Evolutionary conservation across 257 asterid genomes (phyloP).

Genomic region (Ophiorrhiza pumila): DNA sequence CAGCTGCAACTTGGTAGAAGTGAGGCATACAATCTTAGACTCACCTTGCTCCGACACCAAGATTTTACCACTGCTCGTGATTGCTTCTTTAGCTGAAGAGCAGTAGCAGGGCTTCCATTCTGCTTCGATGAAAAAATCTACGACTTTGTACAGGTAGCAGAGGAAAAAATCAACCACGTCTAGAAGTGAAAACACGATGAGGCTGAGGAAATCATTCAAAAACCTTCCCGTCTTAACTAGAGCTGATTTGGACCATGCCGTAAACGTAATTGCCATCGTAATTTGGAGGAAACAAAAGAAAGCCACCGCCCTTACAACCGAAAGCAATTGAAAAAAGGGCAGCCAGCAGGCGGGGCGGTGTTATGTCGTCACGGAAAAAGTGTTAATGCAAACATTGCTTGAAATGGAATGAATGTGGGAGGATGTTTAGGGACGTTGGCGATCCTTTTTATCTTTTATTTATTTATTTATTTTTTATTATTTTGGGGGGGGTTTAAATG

Average conservation of each 20-base stretch:
- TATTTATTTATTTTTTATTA: too few relatives aligned
- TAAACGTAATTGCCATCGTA: constrained; percentile 21
- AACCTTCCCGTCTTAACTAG: constrained; percentile 33
- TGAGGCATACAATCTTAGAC: constrained; percentile 57
- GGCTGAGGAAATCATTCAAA: constrained; percentile 51
- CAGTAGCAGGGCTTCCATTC: constrained; percentile 96
- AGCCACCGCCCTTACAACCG: too few relatives aligned
- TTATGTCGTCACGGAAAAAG: constrained; percentile 8
- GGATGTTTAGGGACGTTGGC: too few relatives aligned
- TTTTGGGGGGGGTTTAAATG: too few relatives aligned
- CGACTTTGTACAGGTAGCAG: constrained; percentile 53
- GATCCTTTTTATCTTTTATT: too few relatives aligned
- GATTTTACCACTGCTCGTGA: constrained; percentile 50
- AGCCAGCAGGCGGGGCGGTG: neutral
- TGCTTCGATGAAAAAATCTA: constrained; percentile 64
- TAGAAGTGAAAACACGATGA: constrained; percentile 44
- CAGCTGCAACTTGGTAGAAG: constrained; percentile 52
- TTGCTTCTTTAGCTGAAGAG: constrained; percentile 45
- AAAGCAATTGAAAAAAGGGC: neutral
- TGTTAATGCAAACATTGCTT: constrained; percentile 2
- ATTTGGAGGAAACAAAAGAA: too few relatives aligned
- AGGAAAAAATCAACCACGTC: constrained; percentile 65
- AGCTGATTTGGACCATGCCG: constrained; percentile 22
- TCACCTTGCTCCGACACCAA: constrained; percentile 68
- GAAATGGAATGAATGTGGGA: neutral